phyloP scores from a whole-genome alignment of 345 rosid genomes.

The Brassica juncea region DNA sequence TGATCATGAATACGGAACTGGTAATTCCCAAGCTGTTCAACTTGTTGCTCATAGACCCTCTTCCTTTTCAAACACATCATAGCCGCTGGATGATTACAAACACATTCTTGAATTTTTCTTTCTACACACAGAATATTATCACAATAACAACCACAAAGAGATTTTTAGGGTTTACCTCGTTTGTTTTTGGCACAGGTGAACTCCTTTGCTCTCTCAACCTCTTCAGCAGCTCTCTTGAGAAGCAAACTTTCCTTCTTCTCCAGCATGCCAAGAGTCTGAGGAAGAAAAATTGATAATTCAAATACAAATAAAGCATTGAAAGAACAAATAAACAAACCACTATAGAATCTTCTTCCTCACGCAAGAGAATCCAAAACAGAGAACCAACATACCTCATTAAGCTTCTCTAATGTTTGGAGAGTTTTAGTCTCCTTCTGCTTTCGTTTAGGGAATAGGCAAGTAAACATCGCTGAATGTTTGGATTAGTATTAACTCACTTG shows the following conservation, averaged over 20 bases:
- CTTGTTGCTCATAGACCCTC: slow-evolving; percentile 80
- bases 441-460: slow-evolving; percentile 81
- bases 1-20: slow-evolving; percentile 88
- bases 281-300: background rate
- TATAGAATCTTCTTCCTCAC: background rate
- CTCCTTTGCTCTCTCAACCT: slow-evolving; percentile 75
- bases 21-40: slow-evolving; percentile 79
- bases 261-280: slow-evolving; percentile 81
- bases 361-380: background rate
- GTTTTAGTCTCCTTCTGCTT: slow-evolving; percentile 66
- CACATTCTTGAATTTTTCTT: background rate
- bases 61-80: slow-evolving; percentile 90
- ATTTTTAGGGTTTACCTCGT: slow-evolving; percentile 46
- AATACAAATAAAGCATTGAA: background rate
- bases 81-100: slow-evolving; percentile 65
- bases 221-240: slow-evolving; percentile 61
- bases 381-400: slow-evolving; percentile 50
- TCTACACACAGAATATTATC: background rate
- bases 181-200: slow-evolving; percentile 58
- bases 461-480: slow-evolving; percentile 53
- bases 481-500: slow-evolving; percentile 5
- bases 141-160: background rate
- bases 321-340: background rate
- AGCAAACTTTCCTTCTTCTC: slow-evolving; percentile 89
- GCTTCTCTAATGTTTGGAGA: slow-evolving; percentile 73